Conservation (phyloP, 1,139 yeast genomes). For the Sugiyamaella paludigena region DNA sequence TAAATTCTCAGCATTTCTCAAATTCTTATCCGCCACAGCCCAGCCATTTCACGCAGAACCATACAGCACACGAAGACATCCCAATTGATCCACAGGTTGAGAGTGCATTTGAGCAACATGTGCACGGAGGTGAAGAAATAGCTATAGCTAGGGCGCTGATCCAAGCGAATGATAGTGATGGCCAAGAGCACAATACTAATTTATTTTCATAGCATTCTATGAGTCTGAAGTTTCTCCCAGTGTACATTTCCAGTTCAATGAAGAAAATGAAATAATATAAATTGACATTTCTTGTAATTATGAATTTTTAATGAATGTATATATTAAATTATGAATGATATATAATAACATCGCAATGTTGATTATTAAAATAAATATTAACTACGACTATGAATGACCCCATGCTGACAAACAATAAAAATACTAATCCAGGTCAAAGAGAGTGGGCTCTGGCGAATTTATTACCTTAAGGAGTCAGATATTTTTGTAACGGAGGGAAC, state of each 20-base stretch:
- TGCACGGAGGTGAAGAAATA: slow-evolving; percentile 50
- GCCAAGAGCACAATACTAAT: slow-evolving; percentile 24
- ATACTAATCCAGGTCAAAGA: too few species aligned
- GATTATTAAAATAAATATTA: background rate
- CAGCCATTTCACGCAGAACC: background rate
- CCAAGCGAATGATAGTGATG: slow-evolving; percentile 51
- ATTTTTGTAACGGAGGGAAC: slow-evolving; percentile 12
- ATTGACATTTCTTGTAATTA: background rate
- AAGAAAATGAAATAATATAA: too few species aligned
- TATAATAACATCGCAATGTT: slow-evolving; percentile 6
- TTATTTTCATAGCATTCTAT: slow-evolving; percentile 19
- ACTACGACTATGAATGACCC: too few species aligned
- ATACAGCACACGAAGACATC: slow-evolving; percentile 25
- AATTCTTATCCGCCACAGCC: slow-evolving; percentile 5
- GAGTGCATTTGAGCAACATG: slow-evolving; percentile 50
- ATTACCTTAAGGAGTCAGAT: slow-evolving; percentile 10
- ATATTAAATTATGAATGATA: slow-evolving; percentile 8
- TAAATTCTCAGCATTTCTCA: slow-evolving; percentile 13
- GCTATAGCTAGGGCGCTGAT: slow-evolving; percentile 67
- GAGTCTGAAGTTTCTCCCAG: too few species aligned
- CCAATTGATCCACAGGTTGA: slow-evolving; percentile 64
- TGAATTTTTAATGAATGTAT: slow-evolving; percentile 5
- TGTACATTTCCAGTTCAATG: too few species aligned
- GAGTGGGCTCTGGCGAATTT: too few species aligned
- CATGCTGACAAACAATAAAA: too few species aligned